Percentiles rank a stretch among this genome's conserved stretches.
Conservation (phyloP, 306 rosid genomes). For the Arachis stenosperma region DNA sequence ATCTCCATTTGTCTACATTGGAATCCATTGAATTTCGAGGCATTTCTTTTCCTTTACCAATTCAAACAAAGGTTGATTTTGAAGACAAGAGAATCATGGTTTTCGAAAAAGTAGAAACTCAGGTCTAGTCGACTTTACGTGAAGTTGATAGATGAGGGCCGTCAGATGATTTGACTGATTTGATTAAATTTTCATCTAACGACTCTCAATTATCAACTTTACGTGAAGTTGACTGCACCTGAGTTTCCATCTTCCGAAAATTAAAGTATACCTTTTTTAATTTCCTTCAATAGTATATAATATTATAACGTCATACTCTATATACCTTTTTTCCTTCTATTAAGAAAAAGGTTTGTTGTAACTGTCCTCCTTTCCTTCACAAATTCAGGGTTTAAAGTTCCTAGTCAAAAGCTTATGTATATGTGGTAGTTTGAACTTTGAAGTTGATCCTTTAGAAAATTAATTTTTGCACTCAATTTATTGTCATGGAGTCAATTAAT, state of each 20-base stretch:
- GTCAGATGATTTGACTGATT: no score
- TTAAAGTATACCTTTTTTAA: neutral
- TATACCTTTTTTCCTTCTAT: neutral
- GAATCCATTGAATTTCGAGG: neutral
- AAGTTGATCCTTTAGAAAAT: no score
- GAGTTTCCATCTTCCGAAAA: neutral
- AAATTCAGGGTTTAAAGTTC: conserved; percentile 1
- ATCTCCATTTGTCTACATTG: neutral
- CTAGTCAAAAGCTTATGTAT: neutral
- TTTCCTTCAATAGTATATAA: neutral
- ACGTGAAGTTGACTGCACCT: no score
- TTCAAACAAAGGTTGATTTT: neutral
- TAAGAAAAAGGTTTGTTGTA: neutral
- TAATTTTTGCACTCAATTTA: no score
- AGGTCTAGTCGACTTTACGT: no score
- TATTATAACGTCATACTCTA: no score
- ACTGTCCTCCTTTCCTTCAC: neutral
- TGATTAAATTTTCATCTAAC: no score
- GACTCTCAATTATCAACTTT: no score
- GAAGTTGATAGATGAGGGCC: no score
- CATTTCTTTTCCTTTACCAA: neutral
- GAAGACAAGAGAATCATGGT: neutral
- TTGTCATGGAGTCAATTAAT: no score
- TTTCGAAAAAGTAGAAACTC: no score
- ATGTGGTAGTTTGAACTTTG: no score